These are phyloP conservation scores for Saturnispora mendoncae DNA, from an alignment of 805 yeast genomes.

Conservation along the genomic window DNA sequence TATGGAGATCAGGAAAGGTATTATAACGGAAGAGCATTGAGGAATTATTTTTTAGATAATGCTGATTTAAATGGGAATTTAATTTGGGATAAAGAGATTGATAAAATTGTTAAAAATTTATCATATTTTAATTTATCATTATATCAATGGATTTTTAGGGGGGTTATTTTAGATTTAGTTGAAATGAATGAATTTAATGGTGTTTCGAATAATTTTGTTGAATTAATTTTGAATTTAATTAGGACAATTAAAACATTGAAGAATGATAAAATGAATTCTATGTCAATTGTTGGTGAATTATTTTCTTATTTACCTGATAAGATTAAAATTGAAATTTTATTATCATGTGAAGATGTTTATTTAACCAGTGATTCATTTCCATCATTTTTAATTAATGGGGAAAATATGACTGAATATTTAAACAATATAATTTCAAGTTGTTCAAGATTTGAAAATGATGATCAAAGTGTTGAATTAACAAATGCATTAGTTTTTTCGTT, in stretches of 20 bases:
- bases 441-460: constrained; percentile 24
- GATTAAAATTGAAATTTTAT: constrained; percentile 27
- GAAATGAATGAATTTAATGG: constrained; percentile 11
- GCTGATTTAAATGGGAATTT: background rate
- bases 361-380: constrained; percentile 36
- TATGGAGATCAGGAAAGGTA: constrained; percentile 6
- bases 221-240: constrained; percentile 8
- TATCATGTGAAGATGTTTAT: constrained; percentile 34
- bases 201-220: background rate
- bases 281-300: constrained; percentile 28
- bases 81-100: background rate
- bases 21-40: constrained; percentile 5
- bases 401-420: constrained; percentile 31
- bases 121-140: constrained; percentile 36
- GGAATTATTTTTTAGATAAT: constrained; percentile 8
- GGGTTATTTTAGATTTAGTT: constrained; percentile 21
- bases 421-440: constrained; percentile 41
- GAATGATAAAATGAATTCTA: background rate
- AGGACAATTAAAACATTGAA: constrained; percentile 2
- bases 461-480: constrained; percentile 19
- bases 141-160: constrained; percentile 32
- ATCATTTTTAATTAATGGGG: constrained; percentile 12
- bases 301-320: constrained; percentile 31
- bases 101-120: constrained; percentile 20
- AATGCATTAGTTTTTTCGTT: constrained; percentile 36